Conservation (phyloP, 2,329 filamentous ascomycete species). For the Drechslerella stenobrocha region DNA sequence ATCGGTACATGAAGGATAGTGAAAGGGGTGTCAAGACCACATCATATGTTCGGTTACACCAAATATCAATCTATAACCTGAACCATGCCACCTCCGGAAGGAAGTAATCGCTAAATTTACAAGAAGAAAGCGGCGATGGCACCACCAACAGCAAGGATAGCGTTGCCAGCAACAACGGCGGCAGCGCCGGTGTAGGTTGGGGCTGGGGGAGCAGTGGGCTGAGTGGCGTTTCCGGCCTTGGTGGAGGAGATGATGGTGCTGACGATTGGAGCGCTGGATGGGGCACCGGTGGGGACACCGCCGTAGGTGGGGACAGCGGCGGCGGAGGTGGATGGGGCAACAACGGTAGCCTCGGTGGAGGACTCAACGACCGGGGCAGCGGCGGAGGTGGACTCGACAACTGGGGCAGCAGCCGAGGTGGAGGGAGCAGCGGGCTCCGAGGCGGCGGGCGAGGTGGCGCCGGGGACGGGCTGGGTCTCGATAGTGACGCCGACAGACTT, state of each 20-base stretch:
- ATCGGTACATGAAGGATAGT: neutral
- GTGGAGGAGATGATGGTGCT: conserved; percentile 21
- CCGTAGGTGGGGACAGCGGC: conserved; percentile 27
- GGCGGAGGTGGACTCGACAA: conserved; percentile 18
- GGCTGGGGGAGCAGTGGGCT: conserved; percentile 16
- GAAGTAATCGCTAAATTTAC: conserved; percentile 25
- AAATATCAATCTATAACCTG: neutral
- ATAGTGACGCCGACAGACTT: conserved; percentile 48
- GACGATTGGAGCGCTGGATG: conserved; percentile 15
- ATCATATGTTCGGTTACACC: no score
- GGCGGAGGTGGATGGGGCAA: neutral
- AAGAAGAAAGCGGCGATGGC: conserved; percentile 49
- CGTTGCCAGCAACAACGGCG: conserved; percentile 31
- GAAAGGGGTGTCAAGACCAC: neutral
- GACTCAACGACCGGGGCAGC: neutral
- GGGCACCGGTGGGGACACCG: conserved; percentile 14
- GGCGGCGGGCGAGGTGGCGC: neutral
- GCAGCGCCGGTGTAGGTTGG: conserved; percentile 34
- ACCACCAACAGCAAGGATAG: conserved; percentile 42
- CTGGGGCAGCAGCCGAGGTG: conserved; percentile 13
- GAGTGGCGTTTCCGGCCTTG: no score
- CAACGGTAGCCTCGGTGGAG: neutral
- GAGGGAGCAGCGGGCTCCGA: conserved; percentile 19
- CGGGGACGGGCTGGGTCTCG: conserved; percentile 17
- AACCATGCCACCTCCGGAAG: neutral